phyloP scores from a whole-genome alignment of 345 rosid genomes.

The Hibiscus trionum region DNA sequence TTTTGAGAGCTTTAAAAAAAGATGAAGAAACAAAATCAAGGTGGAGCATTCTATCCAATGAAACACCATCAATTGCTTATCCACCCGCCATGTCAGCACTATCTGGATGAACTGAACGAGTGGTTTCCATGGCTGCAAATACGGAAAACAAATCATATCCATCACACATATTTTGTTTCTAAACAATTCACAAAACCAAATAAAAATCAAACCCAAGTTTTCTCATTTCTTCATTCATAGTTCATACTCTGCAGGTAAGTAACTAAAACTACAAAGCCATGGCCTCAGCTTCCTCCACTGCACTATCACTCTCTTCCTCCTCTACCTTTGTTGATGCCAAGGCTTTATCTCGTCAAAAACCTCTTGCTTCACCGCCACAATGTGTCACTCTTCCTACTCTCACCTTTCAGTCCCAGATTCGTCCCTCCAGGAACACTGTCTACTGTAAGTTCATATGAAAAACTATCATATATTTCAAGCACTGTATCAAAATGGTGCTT shows the following conservation, averaged over 20 bases:
- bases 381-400: slow-evolving; percentile 58
- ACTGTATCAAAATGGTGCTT: background rate
- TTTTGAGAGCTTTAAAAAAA: too few species aligned
- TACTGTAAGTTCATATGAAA: slow-evolving; percentile 35
- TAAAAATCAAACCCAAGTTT: background rate
- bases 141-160: slow-evolving; percentile 29
- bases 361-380: slow-evolving; percentile 40
- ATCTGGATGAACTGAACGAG: slow-evolving; percentile 51
- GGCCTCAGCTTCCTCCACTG: slow-evolving; percentile 40
- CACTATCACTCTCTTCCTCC: slow-evolving; percentile 45
- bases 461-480: background rate
- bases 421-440: slow-evolving; percentile 43
- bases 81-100: slow-evolving; percentile 59
- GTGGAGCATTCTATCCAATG: slow-evolving; percentile 21
- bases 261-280: slow-evolving; percentile 9
- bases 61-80: slow-evolving; percentile 34
- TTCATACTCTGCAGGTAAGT: background rate
- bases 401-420: slow-evolving; percentile 37
- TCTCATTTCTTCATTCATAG: slow-evolving; percentile 1
- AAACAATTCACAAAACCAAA: background rate
- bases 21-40: background rate
- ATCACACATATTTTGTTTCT: background rate
- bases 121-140: slow-evolving; percentile 27
- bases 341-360: slow-evolving; percentile 34
- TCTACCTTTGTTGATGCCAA: slow-evolving; percentile 41